Base-by-base conservation (phyloP, 306 rosid genomes). In the Ziziphus jujuba region DNA sequence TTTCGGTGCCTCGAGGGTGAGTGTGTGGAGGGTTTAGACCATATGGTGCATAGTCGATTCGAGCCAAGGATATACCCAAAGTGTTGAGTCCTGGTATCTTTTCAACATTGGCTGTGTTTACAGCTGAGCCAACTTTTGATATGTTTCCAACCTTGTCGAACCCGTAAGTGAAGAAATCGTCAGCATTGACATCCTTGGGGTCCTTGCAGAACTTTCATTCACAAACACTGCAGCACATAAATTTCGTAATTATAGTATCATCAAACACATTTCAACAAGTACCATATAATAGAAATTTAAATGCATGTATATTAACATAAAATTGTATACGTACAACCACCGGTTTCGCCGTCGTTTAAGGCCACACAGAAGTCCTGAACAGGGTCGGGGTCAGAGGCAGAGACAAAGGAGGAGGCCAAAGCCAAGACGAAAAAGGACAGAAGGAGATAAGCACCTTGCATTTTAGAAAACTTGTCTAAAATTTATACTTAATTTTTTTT, bases 341-440 rank as follows among this genome's bases (percentile, higher is more conserved):
- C 68, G 12, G 19, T 35, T 22, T 53, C 20, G 6, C 35, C 34
- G 60, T 66, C 61, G 0, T 34, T n/a, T 0, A 65, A 44, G 21
- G 38, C 35, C 21, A 66, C 48, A 1, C 58, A 34, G 44, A 47
- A 52, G 36, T 48, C 65, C 48, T 59, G 58, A 50, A 79, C 70
- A 44, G 80, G 74, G 53, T 80, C 54, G 3, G 84, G 83, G 59
- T 79, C 80, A 53, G 19, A 69, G 17, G 84, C 84, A 38, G 63
- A 71, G 66, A 47, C 22, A 55, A 63, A 14, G 57, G 45, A 52
- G 63, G 24, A 10, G 2, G 7, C 19, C 64, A 20, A 48, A 73
- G 49, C 45, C 31, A 10, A 55, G 10, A 68, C 62, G 81, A 67
- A 61, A 31, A 66, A 14, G 16, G 59, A 17, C 0, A 35, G 47